Evolutionary conservation across 371 early-diverging fungal species (phyloP), one percentile per base, ranked within the genome.

Genomic region (Rhizopus microsporus): DNA sequence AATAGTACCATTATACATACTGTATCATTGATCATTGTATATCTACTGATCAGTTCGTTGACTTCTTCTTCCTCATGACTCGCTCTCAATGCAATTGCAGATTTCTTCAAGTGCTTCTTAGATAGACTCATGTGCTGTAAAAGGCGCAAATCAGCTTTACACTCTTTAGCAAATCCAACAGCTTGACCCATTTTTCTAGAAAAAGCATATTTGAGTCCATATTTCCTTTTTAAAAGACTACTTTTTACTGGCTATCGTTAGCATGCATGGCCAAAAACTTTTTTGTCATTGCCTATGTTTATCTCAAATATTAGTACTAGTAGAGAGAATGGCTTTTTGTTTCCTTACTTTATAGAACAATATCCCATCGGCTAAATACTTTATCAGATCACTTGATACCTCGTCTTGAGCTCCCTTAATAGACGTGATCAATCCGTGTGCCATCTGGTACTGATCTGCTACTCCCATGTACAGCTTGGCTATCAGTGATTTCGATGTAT

Each of bases 391-490:
- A 2, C 71, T 62, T 29, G 83, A 74, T 10, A 87, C 80, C 5
- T 17, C 29, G 52, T 83, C 84, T 38, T 80, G 75, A 29, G 77
- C 60, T 37, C 77, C 80, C 31, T 67, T 78, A 31, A 84, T 76
- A 15, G 85, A 81, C 9, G 82, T 78, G 8, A 87, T 70, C 38
- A 87, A 63, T 0, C 87, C 85, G 55, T 78, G 74, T 0, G 87
- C 85, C 57, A 79, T 78, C 51, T 87, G 85, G 58, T 87, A 87
- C 42, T 84, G 78, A 12, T 76, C 82, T 39, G 82, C 81, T 31
- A 87, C 80, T 0, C 85, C 85, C 51, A 87, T 81, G 17, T 80
- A 80, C 12, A 87, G 59, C 31, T 87, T 87, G 1, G 85, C 87
- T 43, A 78, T 59, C 3, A 87, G 63, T 0, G 84, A 82, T 56